Base-by-base conservation (phyloP, 225 moss, liverwort and hornwort genomes). In the Antitrichia curtipendula region DNA sequence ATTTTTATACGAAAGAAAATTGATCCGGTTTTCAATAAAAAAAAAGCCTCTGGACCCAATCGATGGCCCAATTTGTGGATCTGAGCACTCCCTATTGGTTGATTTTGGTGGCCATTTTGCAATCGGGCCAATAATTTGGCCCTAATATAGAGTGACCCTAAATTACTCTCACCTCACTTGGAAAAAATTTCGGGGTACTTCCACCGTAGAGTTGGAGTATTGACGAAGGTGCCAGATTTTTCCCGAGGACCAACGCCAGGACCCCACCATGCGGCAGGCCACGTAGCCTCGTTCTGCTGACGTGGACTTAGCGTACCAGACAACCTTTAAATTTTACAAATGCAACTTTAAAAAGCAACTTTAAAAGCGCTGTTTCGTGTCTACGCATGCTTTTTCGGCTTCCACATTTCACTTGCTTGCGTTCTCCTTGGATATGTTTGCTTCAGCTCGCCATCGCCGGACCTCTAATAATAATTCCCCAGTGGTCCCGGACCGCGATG, bases 11-110 rank as follows among this genome's bases (percentile, higher is more conserved):
- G 21, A 36, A 65, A 65, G 6, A 36, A 65, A 65, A 36, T 2
- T 65, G 20, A 6, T 3, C 7, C 0, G 1, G 0, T 7, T 23
- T n/a, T 23, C 4, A 23, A 13, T 23, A 3, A 4, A 38, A 23
- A 3, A 4, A 38, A 23, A 38, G 8, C 1, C 13, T 38, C 13
- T 4, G 7, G 4, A 1, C 1, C 0, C 0, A 0, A 38, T 38
- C 13, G 13, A 38, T 38, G 12, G 3, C 13, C 21, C 4, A 23
- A 68, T 23, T 68, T 23, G 13, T 13, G 1, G 5, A 70, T 40
- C 8, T 40, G 3, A 14, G 14, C 13, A 40, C 14, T 14, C 8
- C 8, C 0, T 24, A 24, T 40, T 69, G 40, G 1, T 40, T 69
- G 70, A 70, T 24, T 69, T 40, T 0, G 0, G 5, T 69, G 14